Evolutionary conservation across 192 early-diverging fungal species (phyloP), one percentile per base, ranked within the genome.

Genomic region (Backusella sp.): DNA sequence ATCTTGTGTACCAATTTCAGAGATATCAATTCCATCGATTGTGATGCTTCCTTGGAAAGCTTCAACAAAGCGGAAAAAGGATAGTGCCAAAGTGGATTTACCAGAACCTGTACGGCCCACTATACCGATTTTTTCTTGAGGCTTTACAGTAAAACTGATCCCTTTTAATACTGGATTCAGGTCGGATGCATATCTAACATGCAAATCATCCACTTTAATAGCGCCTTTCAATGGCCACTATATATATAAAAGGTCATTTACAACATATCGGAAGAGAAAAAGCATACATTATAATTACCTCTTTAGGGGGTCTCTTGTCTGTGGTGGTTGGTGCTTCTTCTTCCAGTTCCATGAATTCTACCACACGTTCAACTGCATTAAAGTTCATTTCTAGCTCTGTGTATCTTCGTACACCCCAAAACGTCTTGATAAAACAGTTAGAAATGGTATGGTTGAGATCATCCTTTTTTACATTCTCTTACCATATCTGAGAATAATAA

Each of bases 71-170:
- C 95, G 90, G 76, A 96, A 88, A 36, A 97, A 85, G 3, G 94
- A 90, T 67, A 94, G 81, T 6, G 91, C 89, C 41, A 97, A 78
- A 14, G 93, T 93, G 34, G 91, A 91, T 79, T 96, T 96, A 35
- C 95, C 95, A 1, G 93, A 91, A 26, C 95, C 95, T 3, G 96
- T 94, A 26, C 96, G 75, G 12, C 96, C 96, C 7, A 97, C 95
- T 15, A 98, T 91, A 30, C 96, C 97, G 82, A 99, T 95, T 80
- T 95, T 96, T 80, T 89, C 88, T 52, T 80, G 74, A 4, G 90
- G 82, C 0, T 83, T 78, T 44, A 96, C 89, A 3, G 42, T 39
- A 68, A 97, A 88, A 6, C 87, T 88, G 26, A 99, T 83, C 19
- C 86, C 80, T 67, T 91, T 93, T 12, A 99, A 85, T 1, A 97